These are phyloP conservation scores for Erodium texanum DNA, from an alignment of 441 rosid species.

Conservation along the genomic window DNA sequence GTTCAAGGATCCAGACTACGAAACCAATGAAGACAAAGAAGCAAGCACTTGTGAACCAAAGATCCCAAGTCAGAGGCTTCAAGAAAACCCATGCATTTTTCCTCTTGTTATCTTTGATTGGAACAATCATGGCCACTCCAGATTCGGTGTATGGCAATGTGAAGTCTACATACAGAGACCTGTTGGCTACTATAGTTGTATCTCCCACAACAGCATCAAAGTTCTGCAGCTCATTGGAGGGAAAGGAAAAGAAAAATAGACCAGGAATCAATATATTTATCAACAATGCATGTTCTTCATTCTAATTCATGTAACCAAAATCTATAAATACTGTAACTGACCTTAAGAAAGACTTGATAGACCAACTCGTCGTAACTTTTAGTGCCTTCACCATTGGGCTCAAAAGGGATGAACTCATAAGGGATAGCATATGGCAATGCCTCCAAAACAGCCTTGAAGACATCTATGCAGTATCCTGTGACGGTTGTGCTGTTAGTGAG, in stretches of 20 bases:
- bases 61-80: constrained; percentile 46
- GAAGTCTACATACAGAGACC: constrained; percentile 48
- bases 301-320: no score
- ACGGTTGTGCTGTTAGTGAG: constrained; percentile 1
- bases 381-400: constrained; percentile 16
- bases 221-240: constrained; percentile 19
- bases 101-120: constrained; percentile 19
- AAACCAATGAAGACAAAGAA: constrained; percentile 41
- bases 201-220: constrained; percentile 56
- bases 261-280: constrained; percentile 10
- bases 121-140: constrained; percentile 44
- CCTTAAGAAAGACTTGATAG: constrained; percentile 36
- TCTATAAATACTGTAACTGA: no score
- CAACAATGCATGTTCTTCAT: no score
- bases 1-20: constrained; percentile 53
- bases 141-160: constrained; percentile 48
- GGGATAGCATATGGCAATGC: constrained; percentile 36
- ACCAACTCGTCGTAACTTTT: constrained; percentile 36
- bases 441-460: constrained; percentile 34
- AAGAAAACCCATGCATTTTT: constrained; percentile 38
- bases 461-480: constrained; percentile 41
- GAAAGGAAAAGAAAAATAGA: no score
- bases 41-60: constrained; percentile 38
- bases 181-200: constrained; percentile 32
- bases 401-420: constrained; percentile 31